These are phyloP conservation scores for Whalleya microplaca DNA, from an alignment of 2,329 filamentous ascomycete genomes.

Conservation along the genomic window DNA sequence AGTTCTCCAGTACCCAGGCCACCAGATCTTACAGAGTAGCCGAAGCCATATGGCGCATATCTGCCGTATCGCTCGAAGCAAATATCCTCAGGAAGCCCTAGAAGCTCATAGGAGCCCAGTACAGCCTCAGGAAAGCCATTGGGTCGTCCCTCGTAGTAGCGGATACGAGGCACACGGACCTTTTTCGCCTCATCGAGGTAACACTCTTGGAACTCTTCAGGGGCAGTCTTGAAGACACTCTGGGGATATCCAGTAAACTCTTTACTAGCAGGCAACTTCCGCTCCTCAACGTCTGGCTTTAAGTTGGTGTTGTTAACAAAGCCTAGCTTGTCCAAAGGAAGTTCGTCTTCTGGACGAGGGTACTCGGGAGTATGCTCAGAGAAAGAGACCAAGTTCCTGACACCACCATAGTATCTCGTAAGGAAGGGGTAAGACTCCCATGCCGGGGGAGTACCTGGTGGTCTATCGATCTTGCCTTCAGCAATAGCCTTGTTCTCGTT, in stretches of 20 bases:
- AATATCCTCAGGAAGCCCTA: constrained; percentile 80
- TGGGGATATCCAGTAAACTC: constrained; percentile 53
- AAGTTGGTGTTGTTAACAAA: constrained; percentile 40
- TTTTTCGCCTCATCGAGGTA: constrained; percentile 73
- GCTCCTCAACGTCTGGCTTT: constrained; percentile 32
- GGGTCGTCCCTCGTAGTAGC: constrained; percentile 77
- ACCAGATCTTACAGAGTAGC: constrained; percentile 78
- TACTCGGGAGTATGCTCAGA: constrained; percentile 79
- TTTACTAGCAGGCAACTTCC: constrained; percentile 51
- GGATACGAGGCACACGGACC: constrained; percentile 69
- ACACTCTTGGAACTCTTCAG: constrained; percentile 71
- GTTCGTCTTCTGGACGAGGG: constrained; percentile 66
- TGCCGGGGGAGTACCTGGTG: constrained; percentile 64
- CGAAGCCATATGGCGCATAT: constrained; percentile 86
- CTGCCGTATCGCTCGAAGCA: constrained; percentile 93
- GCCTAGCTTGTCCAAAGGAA: constrained; percentile 47
- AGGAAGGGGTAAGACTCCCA: constrained; percentile 90
- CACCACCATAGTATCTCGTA: constrained; percentile 86
- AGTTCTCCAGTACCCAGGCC: constrained; percentile 85
- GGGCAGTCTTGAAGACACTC: constrained; percentile 39
- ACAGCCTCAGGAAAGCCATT: constrained; percentile 83
- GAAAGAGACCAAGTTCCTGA: constrained; percentile 70
- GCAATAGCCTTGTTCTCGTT: constrained; percentile 67
- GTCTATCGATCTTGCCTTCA: constrained; percentile 49
- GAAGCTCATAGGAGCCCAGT: constrained; percentile 82